These are phyloP conservation scores for Aspergillus amoenus DNA, from an alignment of 2,329 filamentous ascomycete species.

Conservation along the genomic window DNA sequence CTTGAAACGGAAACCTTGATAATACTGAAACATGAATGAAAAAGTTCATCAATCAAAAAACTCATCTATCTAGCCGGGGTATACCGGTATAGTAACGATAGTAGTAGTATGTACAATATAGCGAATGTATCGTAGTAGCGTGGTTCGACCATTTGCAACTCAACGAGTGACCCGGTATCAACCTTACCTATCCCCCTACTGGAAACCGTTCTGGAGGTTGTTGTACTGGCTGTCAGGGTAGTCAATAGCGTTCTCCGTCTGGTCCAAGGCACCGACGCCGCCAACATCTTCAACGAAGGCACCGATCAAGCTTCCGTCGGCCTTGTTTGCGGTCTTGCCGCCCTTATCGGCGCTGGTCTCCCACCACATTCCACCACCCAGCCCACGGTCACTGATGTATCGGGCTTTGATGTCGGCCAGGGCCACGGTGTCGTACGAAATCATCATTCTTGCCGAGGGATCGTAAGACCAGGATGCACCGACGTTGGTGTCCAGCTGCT, in stretches of 20 bases:
- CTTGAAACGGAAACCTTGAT: slow-evolving; percentile 8
- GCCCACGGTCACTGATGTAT: slow-evolving; percentile 63
- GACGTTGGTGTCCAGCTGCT: slow-evolving; percentile 61
- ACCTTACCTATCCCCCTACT: neutral
- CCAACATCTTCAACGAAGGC: slow-evolving; percentile 46
- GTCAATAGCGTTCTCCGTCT: slow-evolving; percentile 33
- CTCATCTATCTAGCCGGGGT: slow-evolving; percentile 2
- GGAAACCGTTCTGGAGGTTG: slow-evolving; percentile 36
- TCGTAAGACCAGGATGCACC: slow-evolving; percentile 80
- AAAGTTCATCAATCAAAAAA: slow-evolving; percentile 15
- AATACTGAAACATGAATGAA: slow-evolving; percentile 12
- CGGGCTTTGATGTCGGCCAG: slow-evolving; percentile 69
- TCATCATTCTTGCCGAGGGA: slow-evolving; percentile 60
- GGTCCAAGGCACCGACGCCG: slow-evolving; percentile 34
- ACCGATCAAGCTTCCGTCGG: slow-evolving; percentile 64
- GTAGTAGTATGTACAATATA: slow-evolving; percentile 8
- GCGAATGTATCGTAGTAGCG: neutral
- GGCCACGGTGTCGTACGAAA: slow-evolving; percentile 66
- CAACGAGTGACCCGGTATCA: neutral
- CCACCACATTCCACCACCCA: slow-evolving; percentile 97
- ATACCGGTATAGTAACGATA: slow-evolving; percentile 8
- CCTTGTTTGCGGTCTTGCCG: slow-evolving; percentile 43
- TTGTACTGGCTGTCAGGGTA: slow-evolving; percentile 44
- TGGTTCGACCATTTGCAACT: neutral
- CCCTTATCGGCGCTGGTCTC: slow-evolving; percentile 78